Conservation (phyloP, 1,139 yeast genomes). For the Arxiozyma heterogenica region DNA sequence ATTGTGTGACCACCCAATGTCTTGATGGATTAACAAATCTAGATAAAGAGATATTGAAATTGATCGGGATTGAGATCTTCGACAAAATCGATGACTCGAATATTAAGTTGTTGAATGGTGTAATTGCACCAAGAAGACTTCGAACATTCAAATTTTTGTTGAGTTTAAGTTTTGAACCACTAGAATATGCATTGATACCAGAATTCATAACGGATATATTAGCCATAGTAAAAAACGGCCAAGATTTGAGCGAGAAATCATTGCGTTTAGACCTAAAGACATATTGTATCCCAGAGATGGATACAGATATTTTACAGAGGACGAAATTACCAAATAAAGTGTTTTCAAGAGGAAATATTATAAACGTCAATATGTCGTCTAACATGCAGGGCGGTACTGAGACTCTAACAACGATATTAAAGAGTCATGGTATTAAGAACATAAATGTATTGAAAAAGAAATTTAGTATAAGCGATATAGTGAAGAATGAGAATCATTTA, state of each 20-base stretch:
- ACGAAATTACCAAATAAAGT: conserved; percentile 28
- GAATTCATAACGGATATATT: conserved; percentile 26
- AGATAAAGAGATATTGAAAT: conserved; percentile 31
- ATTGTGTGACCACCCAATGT: conserved; percentile 58
- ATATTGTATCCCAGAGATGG: conserved; percentile 31
- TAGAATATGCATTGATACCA: conserved; percentile 29
- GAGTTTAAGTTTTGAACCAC: conserved; percentile 30
- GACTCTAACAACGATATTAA: conserved; percentile 50
- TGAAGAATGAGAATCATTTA: conserved; percentile 8
- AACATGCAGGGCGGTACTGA: conserved; percentile 60
- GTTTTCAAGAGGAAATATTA: conserved; percentile 31
- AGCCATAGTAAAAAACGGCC: conserved; percentile 21
- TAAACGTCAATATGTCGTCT: conserved; percentile 53
- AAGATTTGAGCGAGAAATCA: neutral
- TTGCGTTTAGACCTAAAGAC: conserved; percentile 18
- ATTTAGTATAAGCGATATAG: conserved; percentile 20
- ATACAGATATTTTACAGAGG: conserved; percentile 24
- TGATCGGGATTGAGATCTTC: conserved; percentile 37
- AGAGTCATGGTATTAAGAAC: conserved; percentile 53
- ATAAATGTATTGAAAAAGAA: conserved; percentile 31
- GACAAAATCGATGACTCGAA: conserved; percentile 35
- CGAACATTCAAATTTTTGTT: conserved; percentile 76
- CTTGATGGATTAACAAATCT: conserved; percentile 38
- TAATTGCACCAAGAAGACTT: conserved; percentile 68
- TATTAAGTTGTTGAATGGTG: conserved; percentile 31